phyloP scores from a whole-genome alignment of 805 yeast species.

The Candida corydali region DNA sequence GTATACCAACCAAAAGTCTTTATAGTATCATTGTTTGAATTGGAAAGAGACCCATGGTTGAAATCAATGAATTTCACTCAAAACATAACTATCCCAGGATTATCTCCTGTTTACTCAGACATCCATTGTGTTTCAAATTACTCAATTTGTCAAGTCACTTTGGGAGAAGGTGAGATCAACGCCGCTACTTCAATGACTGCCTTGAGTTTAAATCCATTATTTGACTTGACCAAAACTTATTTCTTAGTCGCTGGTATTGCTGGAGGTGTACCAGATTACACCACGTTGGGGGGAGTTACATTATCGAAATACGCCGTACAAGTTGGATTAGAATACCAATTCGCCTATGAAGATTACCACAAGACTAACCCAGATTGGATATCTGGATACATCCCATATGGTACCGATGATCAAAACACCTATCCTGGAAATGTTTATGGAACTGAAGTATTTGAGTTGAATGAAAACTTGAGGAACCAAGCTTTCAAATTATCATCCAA shows the following conservation, averaged over 20 bases:
- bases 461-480: slow-evolving; percentile 53
- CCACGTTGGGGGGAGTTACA: slow-evolving; percentile 58
- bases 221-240: slow-evolving; percentile 57
- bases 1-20: slow-evolving; percentile 50
- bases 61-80: slow-evolving; percentile 43
- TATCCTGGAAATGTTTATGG: slow-evolving; percentile 58
- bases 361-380: slow-evolving; percentile 46
- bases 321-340: slow-evolving; percentile 56
- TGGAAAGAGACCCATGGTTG: slow-evolving; percentile 53
- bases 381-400: slow-evolving; percentile 56
- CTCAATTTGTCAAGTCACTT: slow-evolving; percentile 52
- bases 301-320: slow-evolving; percentile 60
- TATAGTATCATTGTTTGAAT: slow-evolving; percentile 51
- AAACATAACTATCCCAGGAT: slow-evolving; percentile 62
- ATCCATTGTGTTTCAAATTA: slow-evolving; percentile 53
- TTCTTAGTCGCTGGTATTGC: slow-evolving; percentile 65
- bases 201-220: slow-evolving; percentile 47
- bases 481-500: slow-evolving; percentile 49
- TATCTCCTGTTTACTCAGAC: slow-evolving; percentile 55
- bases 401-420: slow-evolving; percentile 43
- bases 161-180: slow-evolving; percentile 69
- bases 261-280: slow-evolving; percentile 54
- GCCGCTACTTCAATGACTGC: slow-evolving; percentile 61
- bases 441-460: slow-evolving; percentile 61
- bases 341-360: slow-evolving; percentile 44